Conservation (phyloP, 2,329 filamentous ascomycete species). For the Aureobasidium lini region DNA sequence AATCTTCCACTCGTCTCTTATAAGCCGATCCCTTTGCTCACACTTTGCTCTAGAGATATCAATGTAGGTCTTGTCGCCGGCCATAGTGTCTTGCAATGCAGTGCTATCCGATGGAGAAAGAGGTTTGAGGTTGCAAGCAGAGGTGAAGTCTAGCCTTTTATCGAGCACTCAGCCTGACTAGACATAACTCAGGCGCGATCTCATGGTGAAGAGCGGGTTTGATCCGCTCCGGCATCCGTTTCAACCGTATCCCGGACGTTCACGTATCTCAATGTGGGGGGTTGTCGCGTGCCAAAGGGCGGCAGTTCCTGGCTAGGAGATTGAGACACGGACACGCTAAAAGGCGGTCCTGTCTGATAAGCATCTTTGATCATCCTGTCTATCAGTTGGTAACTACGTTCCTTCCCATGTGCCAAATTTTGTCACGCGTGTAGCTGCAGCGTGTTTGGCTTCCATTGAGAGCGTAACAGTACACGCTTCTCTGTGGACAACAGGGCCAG, state of each 20-base stretch:
- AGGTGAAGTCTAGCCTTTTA: not conserved
- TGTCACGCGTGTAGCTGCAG: too few relatives aligned
- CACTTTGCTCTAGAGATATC: constrained; percentile 15
- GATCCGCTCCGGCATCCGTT: not conserved
- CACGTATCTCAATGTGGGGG: not conserved
- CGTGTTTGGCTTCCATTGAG: too few relatives aligned
- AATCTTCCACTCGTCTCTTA: constrained; percentile 15
- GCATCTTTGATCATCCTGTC: not conserved
- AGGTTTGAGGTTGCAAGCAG: not conserved
- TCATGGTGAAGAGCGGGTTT: not conserved
- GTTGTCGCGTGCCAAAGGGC: not conserved
- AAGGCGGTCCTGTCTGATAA: not conserved
- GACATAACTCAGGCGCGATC: not conserved
- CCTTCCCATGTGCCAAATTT: too few relatives aligned
- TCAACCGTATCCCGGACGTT: not conserved
- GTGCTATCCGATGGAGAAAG: not conserved
- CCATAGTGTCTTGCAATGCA: not conserved
- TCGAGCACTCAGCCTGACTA: not conserved
- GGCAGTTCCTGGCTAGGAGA: not conserved
- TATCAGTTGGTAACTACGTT: too few relatives aligned
- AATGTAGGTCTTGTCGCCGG: constrained; percentile 9
- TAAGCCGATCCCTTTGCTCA: constrained; percentile 15
- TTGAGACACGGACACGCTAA: not conserved
- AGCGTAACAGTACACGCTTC: too few relatives aligned
- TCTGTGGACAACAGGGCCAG: too few relatives aligned